These are phyloP conservation scores for Pythium oligandrum DNA, from an alignment of 352 stramenopile genomes.

Conservation along the genomic window DNA sequence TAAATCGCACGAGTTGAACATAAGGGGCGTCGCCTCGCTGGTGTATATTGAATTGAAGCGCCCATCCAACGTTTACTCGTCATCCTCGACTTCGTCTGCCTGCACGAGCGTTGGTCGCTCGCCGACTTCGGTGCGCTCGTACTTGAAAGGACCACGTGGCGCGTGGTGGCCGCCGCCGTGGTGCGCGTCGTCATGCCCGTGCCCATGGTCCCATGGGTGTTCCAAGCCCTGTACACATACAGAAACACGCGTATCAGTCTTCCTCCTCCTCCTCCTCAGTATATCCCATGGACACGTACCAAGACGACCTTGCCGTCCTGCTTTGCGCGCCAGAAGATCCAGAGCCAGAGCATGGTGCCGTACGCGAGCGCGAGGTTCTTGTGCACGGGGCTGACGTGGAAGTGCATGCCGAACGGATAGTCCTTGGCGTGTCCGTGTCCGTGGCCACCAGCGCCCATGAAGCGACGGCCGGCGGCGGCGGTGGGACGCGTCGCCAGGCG, in stretches of 20 bases:
- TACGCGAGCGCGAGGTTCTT: constrained; percentile 86
- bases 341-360: constrained; percentile 88
- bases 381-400: constrained; percentile 85
- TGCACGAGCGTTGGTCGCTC: constrained; percentile 51
- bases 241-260: constrained; percentile 1
- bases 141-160: constrained; percentile 38
- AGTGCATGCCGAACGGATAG: constrained; percentile 86
- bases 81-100: constrained; percentile 38
- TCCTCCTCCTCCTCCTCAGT: background rate
- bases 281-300: constrained; percentile 29
- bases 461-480: constrained; percentile 27
- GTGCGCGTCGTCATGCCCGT: constrained; percentile 28
- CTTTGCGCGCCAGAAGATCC: constrained; percentile 88
- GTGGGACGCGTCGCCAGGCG: constrained; percentile 30
- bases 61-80: constrained; percentile 19
- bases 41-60: too few relatives aligned
- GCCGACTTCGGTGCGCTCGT: constrained; percentile 64
- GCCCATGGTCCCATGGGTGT: constrained; percentile 80
- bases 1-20: too few relatives aligned
- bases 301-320: constrained; percentile 77
- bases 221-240: constrained; percentile 57
- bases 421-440: constrained; percentile 40
- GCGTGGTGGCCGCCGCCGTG: constrained; percentile 19
- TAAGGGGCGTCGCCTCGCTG: too few relatives aligned
- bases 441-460: constrained; percentile 50